phyloP scores from a whole-genome alignment of 2,329 filamentous ascomycete species.

The Aspergillus japonicus region DNA sequence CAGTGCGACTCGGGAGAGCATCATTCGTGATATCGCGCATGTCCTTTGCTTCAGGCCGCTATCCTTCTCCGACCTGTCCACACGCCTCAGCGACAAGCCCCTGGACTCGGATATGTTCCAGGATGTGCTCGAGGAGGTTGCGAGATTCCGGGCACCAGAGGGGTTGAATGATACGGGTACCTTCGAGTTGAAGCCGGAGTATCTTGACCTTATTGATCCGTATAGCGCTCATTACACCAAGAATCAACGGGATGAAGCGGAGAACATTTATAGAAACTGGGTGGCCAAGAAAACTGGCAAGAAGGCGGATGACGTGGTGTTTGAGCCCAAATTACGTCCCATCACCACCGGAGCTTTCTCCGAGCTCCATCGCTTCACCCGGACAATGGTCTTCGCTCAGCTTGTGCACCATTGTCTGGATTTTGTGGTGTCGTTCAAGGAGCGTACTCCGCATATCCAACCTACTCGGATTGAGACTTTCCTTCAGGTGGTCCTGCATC shows the following conservation, averaged over 20 bases:
- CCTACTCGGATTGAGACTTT: slow-evolving; percentile 85
- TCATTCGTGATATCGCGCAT: slow-evolving; percentile 88
- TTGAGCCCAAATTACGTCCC: slow-evolving; percentile 77
- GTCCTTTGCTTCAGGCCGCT: slow-evolving; percentile 94
- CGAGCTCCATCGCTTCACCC: slow-evolving; percentile 74
- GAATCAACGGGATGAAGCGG: slow-evolving; percentile 94
- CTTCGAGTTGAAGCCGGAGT: slow-evolving; percentile 86
- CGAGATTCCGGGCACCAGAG: slow-evolving; percentile 84
- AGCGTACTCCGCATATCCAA: slow-evolving; percentile 71
- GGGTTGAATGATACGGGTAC: slow-evolving; percentile 89
- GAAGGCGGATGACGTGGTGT: slow-evolving; percentile 77
- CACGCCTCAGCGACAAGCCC: slow-evolving; percentile 82
- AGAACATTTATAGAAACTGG: slow-evolving; percentile 81
- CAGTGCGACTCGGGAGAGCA: slow-evolving; percentile 63
- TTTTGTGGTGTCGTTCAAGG: slow-evolving; percentile 70
- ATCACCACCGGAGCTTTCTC: slow-evolving; percentile 77
- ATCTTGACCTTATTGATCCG: slow-evolving; percentile 84
- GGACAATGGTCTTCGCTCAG: slow-evolving; percentile 82
- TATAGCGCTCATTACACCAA: slow-evolving; percentile 96
- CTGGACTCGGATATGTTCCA: slow-evolving; percentile 88
- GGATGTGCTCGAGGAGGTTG: slow-evolving; percentile 79
- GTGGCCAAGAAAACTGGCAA: slow-evolving; percentile 86
- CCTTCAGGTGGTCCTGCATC: slow-evolving; percentile 84
- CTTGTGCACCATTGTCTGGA: slow-evolving; percentile 84
- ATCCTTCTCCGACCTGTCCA: slow-evolving; percentile 87